Base-by-base conservation (phyloP, 2,329 filamentous ascomycete genomes). In the Chaetomiaceae sp. region DNA sequence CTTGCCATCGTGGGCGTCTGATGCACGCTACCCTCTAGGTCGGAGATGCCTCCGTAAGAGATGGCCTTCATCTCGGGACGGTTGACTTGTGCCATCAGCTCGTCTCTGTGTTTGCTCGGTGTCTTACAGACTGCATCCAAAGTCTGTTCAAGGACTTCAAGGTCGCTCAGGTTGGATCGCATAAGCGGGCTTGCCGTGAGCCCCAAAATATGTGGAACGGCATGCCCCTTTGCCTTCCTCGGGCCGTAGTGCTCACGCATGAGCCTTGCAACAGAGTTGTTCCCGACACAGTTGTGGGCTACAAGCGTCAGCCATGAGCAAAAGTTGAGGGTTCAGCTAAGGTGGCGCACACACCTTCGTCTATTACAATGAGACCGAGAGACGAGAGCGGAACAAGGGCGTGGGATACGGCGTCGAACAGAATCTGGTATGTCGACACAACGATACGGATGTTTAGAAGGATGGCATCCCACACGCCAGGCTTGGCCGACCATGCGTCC, bases 151-250 rank as follows among this genome's bases (percentile, higher is more conserved):
- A 95, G 77, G 4, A 67, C 65, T 67, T 79, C 71, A 13, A 92
- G 73, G 32, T 77, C 77, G 1, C 72, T 69, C 1, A 76, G 66
- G 14, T 77, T 77, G 1, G 78, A 81, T 51, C 75, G 80, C 58
- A 86, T 82, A 3, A 89, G 78, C 0, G 90, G 90, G 56, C 87
- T 95, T 1, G 90, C 90, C 6, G 86, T 91, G 21, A 96, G 73
- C 0, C 90, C 90, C 5, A 96, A 73, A 25, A 96, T 85, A 18
- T 76, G 74, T 0, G 90, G 90, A 1, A 81, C 67, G 0, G 62
- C 44, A 0, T 66, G 55, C 0, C 73, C 74, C 2, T 51, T 57
- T 0, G 49, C 58, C 46, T 75, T 75, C 16, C 65, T 67, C 25
- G 73, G 71, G 56, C 82, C 79, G 62, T 95, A 95, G 59, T 87